phyloP scores from a whole-genome alignment of 495 filamentous ascomycete species.

The Xylaria scruposa region DNA sequence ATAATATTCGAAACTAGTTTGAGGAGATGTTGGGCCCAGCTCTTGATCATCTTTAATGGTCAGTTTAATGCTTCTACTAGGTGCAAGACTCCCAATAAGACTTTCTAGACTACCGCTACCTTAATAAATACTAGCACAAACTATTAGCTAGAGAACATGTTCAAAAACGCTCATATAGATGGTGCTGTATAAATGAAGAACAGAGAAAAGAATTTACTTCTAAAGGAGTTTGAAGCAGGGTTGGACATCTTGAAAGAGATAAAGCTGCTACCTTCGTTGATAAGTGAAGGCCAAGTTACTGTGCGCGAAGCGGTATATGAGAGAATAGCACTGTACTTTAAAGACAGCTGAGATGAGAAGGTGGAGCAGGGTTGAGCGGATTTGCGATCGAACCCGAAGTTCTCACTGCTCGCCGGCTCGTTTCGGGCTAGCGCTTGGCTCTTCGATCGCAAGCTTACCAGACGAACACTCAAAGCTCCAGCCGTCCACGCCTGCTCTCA shows the following conservation, averaged over 20 bases:
- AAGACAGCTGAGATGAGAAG: background rate
- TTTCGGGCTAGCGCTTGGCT: background rate
- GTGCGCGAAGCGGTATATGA: background rate
- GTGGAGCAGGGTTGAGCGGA: background rate
- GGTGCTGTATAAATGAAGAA: background rate
- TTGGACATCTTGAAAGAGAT: too few species aligned
- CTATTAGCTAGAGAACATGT: background rate
- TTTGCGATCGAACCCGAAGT: constrained; percentile 8
- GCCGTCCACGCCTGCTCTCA: background rate
- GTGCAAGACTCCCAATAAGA: background rate
- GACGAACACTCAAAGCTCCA: constrained; percentile 10
- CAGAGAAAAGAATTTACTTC: background rate
- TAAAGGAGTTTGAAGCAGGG: too few species aligned
- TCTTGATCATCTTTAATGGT: background rate
- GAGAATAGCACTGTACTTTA: background rate
- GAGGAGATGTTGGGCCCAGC: background rate
- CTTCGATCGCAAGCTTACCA: background rate
- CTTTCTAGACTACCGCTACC: background rate
- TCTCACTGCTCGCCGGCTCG: background rate
- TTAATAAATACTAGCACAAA: background rate
- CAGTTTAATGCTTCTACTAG: background rate
- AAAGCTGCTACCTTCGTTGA: too few species aligned
- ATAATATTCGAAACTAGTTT: background rate
- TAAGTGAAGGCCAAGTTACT: background rate
- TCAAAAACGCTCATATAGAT: background rate